Percentiles rank a stretch among this genome's conserved stretches.
phyloP scores from a whole-genome alignment of 2,329 filamentous ascomycete genomes.

The Neofusicoccum laricinum region DNA sequence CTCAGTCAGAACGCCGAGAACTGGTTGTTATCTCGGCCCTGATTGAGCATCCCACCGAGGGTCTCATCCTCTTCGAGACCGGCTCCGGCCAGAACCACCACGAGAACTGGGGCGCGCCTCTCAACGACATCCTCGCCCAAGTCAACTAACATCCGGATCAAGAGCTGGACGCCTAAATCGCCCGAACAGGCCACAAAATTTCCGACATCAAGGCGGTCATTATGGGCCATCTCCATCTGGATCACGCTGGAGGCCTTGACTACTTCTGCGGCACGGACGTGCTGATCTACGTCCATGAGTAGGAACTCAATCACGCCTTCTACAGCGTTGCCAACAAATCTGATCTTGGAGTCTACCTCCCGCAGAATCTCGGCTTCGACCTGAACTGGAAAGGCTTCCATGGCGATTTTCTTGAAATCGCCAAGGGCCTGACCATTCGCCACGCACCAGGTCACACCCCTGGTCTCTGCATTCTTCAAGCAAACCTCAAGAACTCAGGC shows the following conservation, averaged over 20 bases:
- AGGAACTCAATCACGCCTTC: slow-evolving; percentile 37
- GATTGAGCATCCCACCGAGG: slow-evolving; percentile 32
- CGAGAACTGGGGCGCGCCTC: slow-evolving; percentile 26
- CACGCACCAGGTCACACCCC: slow-evolving; percentile 38
- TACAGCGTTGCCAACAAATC: slow-evolving; percentile 35
- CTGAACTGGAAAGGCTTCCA: slow-evolving; percentile 37
- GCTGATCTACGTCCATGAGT: slow-evolving; percentile 37
- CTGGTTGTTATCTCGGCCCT: slow-evolving; percentile 29
- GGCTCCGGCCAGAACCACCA: slow-evolving; percentile 33
- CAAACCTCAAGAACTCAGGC: slow-evolving; percentile 34
- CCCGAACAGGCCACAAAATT: slow-evolving; percentile 29
- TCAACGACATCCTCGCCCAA: slow-evolving; percentile 33
- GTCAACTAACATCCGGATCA: slow-evolving; percentile 26
- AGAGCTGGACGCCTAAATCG: slow-evolving; percentile 26
- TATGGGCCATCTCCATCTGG: slow-evolving; percentile 37
- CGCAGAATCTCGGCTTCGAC: slow-evolving; percentile 36
- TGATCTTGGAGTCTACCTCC: slow-evolving; percentile 33
- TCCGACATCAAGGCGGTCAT: slow-evolving; percentile 35
- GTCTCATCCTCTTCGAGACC: slow-evolving; percentile 37
- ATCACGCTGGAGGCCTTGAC: slow-evolving; percentile 36
- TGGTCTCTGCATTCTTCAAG: slow-evolving; percentile 34
- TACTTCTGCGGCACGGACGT: slow-evolving; percentile 33
- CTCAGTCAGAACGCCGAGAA: slow-evolving; percentile 25
- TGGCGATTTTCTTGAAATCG: slow-evolving; percentile 31
- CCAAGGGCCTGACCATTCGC: slow-evolving; percentile 32